Evolutionary conservation across 495 filamentous ascomycete species (phyloP).

Genomic region (Penicillium herquei): DNA sequence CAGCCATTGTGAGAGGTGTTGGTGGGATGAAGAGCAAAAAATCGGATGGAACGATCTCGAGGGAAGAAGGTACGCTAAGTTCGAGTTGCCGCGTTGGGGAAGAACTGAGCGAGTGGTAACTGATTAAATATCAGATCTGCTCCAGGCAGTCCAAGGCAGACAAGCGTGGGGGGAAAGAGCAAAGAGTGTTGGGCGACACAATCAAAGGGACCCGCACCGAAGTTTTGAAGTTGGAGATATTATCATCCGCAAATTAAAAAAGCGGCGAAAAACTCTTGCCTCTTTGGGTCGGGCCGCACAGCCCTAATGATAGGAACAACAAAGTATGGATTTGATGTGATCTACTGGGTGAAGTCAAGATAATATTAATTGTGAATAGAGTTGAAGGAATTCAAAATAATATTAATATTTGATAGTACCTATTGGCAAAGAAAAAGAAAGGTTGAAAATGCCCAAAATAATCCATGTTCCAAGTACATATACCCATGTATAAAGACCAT

Average conservation of each 20-base stretch:
- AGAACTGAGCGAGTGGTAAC: slow-evolving; percentile 4
- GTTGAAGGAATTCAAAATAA: no score
- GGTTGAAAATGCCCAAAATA: no score
- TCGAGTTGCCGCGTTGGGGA: slow-evolving; percentile 1
- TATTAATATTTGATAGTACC: background rate
- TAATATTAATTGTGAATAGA: no score
- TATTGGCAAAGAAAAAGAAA: background rate
- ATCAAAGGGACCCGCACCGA: slow-evolving; percentile 19
- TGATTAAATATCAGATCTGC: slow-evolving; percentile 30
- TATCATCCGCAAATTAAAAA: slow-evolving; percentile 25
- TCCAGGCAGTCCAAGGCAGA: slow-evolving; percentile 53
- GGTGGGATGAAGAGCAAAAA: slow-evolving; percentile 17
- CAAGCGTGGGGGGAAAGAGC: slow-evolving; percentile 14
- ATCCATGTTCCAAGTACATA: no score
- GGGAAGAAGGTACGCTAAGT: slow-evolving; percentile 32
- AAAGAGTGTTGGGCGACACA: slow-evolving; percentile 7
- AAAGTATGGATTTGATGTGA: background rate
- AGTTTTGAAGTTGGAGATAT: slow-evolving; percentile 42
- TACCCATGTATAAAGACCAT: no score
- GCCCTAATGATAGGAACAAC: slow-evolving; percentile 1
- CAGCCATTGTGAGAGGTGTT: slow-evolving; percentile 31
- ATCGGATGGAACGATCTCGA: slow-evolving; percentile 30
- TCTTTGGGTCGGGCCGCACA: slow-evolving; percentile 33
- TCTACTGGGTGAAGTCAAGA: background rate
- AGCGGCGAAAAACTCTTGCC: slow-evolving; percentile 31